Evolutionary conservation across 2,329 filamentous ascomycete genomes (phyloP).

Genomic region (Beauveria pseudobassiana): DNA sequence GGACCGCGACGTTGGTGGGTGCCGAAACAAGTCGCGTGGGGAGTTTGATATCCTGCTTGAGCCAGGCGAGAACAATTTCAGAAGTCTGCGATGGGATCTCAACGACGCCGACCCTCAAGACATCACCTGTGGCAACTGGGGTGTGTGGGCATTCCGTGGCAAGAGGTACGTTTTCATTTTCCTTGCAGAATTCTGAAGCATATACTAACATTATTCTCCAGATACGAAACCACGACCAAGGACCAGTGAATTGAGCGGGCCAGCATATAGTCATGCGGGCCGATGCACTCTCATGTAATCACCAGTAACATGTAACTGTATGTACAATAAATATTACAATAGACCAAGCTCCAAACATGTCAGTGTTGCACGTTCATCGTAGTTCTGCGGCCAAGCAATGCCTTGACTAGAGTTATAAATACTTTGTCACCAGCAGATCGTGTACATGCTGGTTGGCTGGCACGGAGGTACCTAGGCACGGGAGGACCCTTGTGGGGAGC

Average conservation of each 20-base stretch:
- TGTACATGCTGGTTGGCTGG: too few relatives aligned
- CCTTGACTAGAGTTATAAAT: not conserved
- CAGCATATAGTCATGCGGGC: not conserved
- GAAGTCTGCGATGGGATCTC: constrained; percentile 91
- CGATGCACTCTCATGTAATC: not conserved
- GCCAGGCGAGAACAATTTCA: constrained; percentile 88
- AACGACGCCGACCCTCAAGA: constrained; percentile 94
- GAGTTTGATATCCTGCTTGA: constrained; percentile 90
- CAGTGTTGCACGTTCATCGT: not conserved
- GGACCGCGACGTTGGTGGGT: constrained; percentile 86
- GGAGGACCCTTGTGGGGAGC: not conserved
- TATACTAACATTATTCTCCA: constrained; percentile 29
- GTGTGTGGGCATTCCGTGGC: constrained; percentile 91
- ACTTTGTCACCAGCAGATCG: not conserved
- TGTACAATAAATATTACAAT: constrained; percentile 10
- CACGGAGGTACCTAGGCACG: not conserved
- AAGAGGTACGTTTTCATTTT: constrained; percentile 62
- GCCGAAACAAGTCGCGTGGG: constrained; percentile 73
- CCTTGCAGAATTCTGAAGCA: not conserved
- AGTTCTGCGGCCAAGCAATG: not conserved
- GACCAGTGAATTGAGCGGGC: constrained; percentile 22
- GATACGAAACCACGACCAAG: constrained; percentile 57
- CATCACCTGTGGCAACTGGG: constrained; percentile 93
- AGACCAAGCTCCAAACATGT: constrained; percentile 2
- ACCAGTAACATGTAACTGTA: constrained; percentile 10